A percentile compares a stretch with the other conserved stretches of the same genome.
Conservation (phyloP, 331 rosid genomes). For the Malus hybrid region DNA sequence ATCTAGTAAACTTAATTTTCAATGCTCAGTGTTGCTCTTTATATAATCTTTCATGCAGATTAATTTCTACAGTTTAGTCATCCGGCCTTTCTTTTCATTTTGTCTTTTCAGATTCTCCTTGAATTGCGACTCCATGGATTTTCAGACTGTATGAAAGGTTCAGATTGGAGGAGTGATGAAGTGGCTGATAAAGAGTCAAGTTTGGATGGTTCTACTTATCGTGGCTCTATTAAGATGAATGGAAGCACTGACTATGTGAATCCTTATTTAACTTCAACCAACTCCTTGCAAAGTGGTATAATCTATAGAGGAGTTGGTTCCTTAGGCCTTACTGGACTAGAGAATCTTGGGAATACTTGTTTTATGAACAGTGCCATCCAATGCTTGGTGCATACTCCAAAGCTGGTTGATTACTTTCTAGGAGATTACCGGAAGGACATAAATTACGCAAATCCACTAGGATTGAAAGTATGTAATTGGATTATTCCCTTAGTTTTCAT, state of each 20-base stretch:
- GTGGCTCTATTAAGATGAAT: slow-evolving; percentile 34
- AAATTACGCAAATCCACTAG: slow-evolving; percentile 72
- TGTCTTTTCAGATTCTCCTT: slow-evolving; percentile 54
- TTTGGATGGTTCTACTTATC: slow-evolving; percentile 29
- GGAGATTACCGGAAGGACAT: slow-evolving; percentile 73
- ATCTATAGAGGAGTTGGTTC: slow-evolving; percentile 40
- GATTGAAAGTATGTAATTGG: slow-evolving; percentile 58
- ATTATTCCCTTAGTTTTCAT: slow-evolving; percentile 7
- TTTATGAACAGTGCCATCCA: slow-evolving; percentile 91
- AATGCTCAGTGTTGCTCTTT: background rate
- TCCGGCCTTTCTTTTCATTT: slow-evolving; percentile 2
- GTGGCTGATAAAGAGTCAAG: slow-evolving; percentile 29
- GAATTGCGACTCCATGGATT: slow-evolving; percentile 68
- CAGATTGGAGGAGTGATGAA: slow-evolving; percentile 28
- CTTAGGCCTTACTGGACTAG: slow-evolving; percentile 74
- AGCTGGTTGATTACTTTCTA: slow-evolving; percentile 71
- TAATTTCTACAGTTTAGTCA: slow-evolving; percentile 6
- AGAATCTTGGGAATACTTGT: slow-evolving; percentile 95
- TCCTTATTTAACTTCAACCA: slow-evolving; percentile 17
- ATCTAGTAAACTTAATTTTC: background rate
- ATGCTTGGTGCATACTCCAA: slow-evolving; percentile 77
- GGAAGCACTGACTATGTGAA: slow-evolving; percentile 39
- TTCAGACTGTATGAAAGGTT: slow-evolving; percentile 30
- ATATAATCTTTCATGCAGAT: background rate
- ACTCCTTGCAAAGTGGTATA: slow-evolving; percentile 25